Evolutionary conservation across 257 asterid genomes (phyloP).

Genomic region (Lycium barbarum): DNA sequence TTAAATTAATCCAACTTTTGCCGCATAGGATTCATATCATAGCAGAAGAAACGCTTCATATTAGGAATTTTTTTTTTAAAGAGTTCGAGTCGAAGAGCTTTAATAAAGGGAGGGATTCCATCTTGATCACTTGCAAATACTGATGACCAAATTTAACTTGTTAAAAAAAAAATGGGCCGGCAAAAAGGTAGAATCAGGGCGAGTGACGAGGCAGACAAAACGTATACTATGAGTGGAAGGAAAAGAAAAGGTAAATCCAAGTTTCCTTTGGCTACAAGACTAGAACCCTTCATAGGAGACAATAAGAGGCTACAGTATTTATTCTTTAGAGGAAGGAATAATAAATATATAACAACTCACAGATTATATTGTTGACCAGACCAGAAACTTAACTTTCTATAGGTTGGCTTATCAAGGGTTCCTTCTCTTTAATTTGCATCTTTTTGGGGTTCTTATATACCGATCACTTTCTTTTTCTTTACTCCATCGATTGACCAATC

Average conservation of each 20-base stretch:
- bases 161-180: background rate
- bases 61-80: too few relatives aligned
- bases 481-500: conserved; percentile 42
- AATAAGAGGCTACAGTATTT: conserved; percentile 53
- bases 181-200: background rate
- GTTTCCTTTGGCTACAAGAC: conserved; percentile 54
- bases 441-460: background rate
- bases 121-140: background rate
- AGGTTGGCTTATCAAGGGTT: conserved; percentile 30
- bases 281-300: conserved; percentile 55
- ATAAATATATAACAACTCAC: background rate
- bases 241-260: conserved; percentile 22
- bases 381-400: conserved; percentile 27
- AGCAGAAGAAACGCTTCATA: too few relatives aligned
- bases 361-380: conserved; percentile 44
- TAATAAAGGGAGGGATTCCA: background rate
- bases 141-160: background rate
- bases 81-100: too few relatives aligned
- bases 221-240: conserved; percentile 20
- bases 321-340: conserved; percentile 49
- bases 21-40: too few relatives aligned
- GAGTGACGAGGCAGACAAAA: conserved; percentile 19
- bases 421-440: conserved; percentile 18
- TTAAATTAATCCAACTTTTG: too few relatives aligned
- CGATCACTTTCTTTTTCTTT: conserved; percentile 41